phyloP scores from a whole-genome alignment of 352 stramenopile genomes.

The Phytopythium litorale region DNA sequence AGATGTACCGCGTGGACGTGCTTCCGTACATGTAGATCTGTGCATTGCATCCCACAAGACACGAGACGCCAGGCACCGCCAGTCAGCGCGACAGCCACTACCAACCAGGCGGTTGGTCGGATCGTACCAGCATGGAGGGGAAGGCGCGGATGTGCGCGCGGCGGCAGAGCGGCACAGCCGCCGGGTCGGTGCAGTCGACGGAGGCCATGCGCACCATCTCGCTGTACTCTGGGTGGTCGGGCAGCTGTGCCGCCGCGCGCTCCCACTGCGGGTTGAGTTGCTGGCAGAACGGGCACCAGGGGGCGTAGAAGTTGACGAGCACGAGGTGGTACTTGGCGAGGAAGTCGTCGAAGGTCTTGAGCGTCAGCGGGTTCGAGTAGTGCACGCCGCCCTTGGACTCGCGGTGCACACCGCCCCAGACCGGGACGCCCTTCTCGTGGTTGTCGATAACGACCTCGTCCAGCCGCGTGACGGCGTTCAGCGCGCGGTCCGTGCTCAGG shows the following conservation, averaged over 20 bases:
- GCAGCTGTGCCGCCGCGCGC: constrained; percentile 57
- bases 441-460: constrained; percentile 75
- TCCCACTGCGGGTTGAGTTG: constrained; percentile 78
- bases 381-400: constrained; percentile 47
- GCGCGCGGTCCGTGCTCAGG: constrained; percentile 29
- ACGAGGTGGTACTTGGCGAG: constrained; percentile 84
- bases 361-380: constrained; percentile 70
- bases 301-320: constrained; percentile 83
- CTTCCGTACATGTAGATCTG: constrained; percentile 85
- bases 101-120: too few relatives aligned
- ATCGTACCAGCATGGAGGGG: constrained; percentile 64
- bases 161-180: constrained; percentile 58
- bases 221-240: constrained; percentile 74
- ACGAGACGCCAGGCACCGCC: too few relatives aligned
- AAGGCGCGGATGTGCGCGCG: constrained; percentile 72
- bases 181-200: constrained; percentile 73
- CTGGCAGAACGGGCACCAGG: constrained; percentile 77
- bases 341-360: constrained; percentile 69
- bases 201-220: constrained; percentile 77
- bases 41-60: neutral
- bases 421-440: constrained; percentile 50
- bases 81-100: neutral
- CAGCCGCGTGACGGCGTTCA: constrained; percentile 32
- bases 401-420: constrained; percentile 59
- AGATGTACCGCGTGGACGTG: constrained; percentile 76